phyloP scores from a whole-genome alignment of 768 basidiomycete species.

The Antrodiella citrinella region DNA sequence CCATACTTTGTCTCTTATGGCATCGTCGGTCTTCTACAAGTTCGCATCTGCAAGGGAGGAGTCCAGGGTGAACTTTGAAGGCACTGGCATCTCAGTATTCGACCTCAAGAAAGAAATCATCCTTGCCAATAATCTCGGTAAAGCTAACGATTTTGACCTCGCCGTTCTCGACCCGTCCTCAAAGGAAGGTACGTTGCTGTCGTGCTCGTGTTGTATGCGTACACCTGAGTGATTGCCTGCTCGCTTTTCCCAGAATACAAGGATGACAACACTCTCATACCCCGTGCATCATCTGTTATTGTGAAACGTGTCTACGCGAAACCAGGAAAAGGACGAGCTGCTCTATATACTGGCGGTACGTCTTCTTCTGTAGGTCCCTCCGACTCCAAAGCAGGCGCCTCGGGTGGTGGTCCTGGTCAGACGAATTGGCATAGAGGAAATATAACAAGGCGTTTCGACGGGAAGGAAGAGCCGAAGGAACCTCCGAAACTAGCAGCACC shows the following conservation, averaged over 20 bases:
- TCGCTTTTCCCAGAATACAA: slow-evolving; percentile 57
- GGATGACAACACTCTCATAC: slow-evolving; percentile 87
- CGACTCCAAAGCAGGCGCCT: slow-evolving; percentile 5
- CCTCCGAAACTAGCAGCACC: slow-evolving; percentile 2
- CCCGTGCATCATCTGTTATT: slow-evolving; percentile 89
- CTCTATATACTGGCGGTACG: slow-evolving; percentile 60
- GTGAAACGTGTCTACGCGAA: slow-evolving; percentile 79
- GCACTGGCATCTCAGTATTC: slow-evolving; percentile 97
- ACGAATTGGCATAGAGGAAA: slow-evolving; percentile 55
- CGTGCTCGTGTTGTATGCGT: neutral
- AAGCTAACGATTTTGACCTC: slow-evolving; percentile 96
- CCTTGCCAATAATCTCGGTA: slow-evolving; percentile 89
- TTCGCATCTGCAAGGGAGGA: slow-evolving; percentile 95
- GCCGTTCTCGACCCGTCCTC: slow-evolving; percentile 76
- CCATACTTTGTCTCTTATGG: slow-evolving; percentile 36
- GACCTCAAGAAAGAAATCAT: slow-evolving; percentile 99
- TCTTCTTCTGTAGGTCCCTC: slow-evolving; percentile 38
- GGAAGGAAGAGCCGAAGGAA: slow-evolving; percentile 52
- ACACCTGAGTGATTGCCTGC: too few relatives aligned
- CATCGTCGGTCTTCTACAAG: slow-evolving; percentile 96
- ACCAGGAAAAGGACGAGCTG: slow-evolving; percentile 77
- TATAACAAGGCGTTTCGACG: slow-evolving; percentile 88
- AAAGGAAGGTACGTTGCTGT: slow-evolving; percentile 65
- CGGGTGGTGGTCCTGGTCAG: slow-evolving; percentile 25
- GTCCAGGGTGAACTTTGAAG: slow-evolving; percentile 94